phyloP scores from a whole-genome alignment of 345 rosid genomes.

The Populus pruinosa region DNA sequence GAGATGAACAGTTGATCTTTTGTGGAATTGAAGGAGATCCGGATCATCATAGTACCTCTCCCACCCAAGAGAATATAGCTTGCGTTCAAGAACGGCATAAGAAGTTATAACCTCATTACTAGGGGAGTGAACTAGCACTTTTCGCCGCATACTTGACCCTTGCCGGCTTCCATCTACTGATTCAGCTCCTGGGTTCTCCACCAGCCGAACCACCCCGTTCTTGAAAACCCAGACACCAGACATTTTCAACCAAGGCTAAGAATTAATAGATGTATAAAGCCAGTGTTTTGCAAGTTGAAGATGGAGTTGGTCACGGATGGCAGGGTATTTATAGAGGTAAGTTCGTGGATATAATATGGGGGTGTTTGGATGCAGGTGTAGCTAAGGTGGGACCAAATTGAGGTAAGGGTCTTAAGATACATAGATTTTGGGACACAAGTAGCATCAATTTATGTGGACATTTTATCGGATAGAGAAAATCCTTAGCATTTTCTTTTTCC shows the following conservation, averaged over 20 bases:
- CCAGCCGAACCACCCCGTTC: constrained; percentile 61
- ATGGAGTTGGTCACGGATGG: constrained; percentile 17
- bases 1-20: constrained; percentile 53
- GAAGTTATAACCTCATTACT: constrained; percentile 61
- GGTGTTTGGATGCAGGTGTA: constrained; percentile 23
- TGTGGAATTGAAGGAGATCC: constrained; percentile 68
- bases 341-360: constrained; percentile 4
- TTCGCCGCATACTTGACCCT: constrained; percentile 26
- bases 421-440: constrained; percentile 12
- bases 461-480: constrained; percentile 36
- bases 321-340: constrained; percentile 22
- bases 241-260: constrained; percentile 26
- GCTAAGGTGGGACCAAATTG: constrained; percentile 18
- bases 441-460: constrained; percentile 18
- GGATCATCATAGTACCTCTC: constrained; percentile 70
- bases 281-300: background rate
- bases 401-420: background rate
- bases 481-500: constrained; percentile 10
- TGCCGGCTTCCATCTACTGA: constrained; percentile 30
- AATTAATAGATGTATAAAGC: no score
- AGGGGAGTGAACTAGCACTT: constrained; percentile 55
- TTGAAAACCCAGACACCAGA: constrained; percentile 82
- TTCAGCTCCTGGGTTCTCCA: constrained; percentile 56
- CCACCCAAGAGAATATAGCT: constrained; percentile 70
- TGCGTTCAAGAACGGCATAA: constrained; percentile 51